Conservation (phyloP, 768 basidiomycete genomes). For the Podaxis mareebaensis region DNA sequence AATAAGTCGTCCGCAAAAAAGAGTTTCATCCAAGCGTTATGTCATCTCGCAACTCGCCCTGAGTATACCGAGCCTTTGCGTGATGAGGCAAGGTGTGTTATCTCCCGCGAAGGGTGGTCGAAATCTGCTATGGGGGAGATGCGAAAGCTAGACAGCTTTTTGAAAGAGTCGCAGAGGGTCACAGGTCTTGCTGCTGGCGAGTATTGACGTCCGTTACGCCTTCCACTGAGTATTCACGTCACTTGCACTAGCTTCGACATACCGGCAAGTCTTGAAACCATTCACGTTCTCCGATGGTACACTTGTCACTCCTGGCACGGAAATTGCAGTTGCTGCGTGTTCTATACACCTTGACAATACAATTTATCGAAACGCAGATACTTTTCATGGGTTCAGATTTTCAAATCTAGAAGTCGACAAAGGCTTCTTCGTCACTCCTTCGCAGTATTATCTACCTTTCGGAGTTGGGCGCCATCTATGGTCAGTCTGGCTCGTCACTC, state of each 20-base stretch:
- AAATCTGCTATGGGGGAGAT: slow-evolving; percentile 36
- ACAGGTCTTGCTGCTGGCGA: slow-evolving; percentile 27
- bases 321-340: slow-evolving; percentile 25
- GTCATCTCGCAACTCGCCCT: slow-evolving; percentile 31
- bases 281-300: slow-evolving; percentile 47
- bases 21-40: too few species aligned
- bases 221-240: too few species aligned
- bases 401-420: slow-evolving; percentile 1
- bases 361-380: too few species aligned
- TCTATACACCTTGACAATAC: neutral
- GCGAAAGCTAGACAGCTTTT: slow-evolving; percentile 49
- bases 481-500: slow-evolving; percentile 21
- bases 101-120: slow-evolving; percentile 33
- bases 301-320: slow-evolving; percentile 26
- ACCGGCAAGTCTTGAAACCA: slow-evolving; percentile 30
- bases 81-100: slow-evolving; percentile 35
- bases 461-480: slow-evolving; percentile 36
- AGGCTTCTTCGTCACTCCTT: too few species aligned
- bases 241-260: slow-evolving; percentile 20
- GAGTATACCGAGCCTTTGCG: slow-evolving; percentile 37
- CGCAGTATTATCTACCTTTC: slow-evolving; percentile 28
- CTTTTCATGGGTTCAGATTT: too few species aligned
- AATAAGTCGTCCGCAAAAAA: too few species aligned
- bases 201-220: slow-evolving; percentile 9
- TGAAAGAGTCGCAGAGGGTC: slow-evolving; percentile 45